Conservation (phyloP, 495 filamentous ascomycete species). For the Oidiodendron maius region DNA sequence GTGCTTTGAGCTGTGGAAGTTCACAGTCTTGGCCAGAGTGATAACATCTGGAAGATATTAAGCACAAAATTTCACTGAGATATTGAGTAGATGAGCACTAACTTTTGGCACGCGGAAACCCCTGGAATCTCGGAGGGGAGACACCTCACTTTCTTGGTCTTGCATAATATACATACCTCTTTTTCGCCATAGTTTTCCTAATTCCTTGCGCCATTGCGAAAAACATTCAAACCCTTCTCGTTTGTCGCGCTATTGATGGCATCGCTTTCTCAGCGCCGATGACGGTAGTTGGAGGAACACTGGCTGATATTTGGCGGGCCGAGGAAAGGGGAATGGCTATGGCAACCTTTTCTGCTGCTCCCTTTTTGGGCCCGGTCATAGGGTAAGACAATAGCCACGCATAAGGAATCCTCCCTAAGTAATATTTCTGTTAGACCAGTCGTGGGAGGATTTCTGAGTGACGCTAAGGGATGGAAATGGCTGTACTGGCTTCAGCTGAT, state of each 20-base stretch:
- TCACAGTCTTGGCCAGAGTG: too few species aligned
- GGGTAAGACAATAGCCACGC: too few species aligned
- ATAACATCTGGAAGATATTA: too few species aligned
- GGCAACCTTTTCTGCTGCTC: slow-evolving; percentile 79
- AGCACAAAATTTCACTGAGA: too few species aligned
- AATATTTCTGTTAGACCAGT: slow-evolving; percentile 53
- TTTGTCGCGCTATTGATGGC: slow-evolving; percentile 68
- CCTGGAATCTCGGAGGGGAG: too few species aligned
- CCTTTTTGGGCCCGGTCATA: slow-evolving; percentile 72
- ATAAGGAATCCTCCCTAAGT: background rate
- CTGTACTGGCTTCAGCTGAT: slow-evolving; percentile 82
- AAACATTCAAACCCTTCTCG: slow-evolving; percentile 69
- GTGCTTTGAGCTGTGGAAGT: too few species aligned
- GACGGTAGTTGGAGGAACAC: slow-evolving; percentile 73
- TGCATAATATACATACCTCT: too few species aligned
- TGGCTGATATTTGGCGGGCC: slow-evolving; percentile 77
- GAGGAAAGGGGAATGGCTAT: slow-evolving; percentile 80
- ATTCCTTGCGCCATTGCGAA: slow-evolving; percentile 71
- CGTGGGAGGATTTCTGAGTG: slow-evolving; percentile 66
- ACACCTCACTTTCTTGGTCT: too few species aligned
- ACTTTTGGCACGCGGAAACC: too few species aligned
- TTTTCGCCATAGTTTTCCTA: slow-evolving; percentile 66
- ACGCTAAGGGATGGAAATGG: slow-evolving; percentile 73
- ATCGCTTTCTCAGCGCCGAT: slow-evolving; percentile 81
- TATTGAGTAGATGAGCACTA: too few species aligned